Evolutionary conservation across 1,284 basidiomycete genomes (phyloP), one percentile per base, ranked within the genome.

Genomic region (Puccinia novopanici): DNA sequence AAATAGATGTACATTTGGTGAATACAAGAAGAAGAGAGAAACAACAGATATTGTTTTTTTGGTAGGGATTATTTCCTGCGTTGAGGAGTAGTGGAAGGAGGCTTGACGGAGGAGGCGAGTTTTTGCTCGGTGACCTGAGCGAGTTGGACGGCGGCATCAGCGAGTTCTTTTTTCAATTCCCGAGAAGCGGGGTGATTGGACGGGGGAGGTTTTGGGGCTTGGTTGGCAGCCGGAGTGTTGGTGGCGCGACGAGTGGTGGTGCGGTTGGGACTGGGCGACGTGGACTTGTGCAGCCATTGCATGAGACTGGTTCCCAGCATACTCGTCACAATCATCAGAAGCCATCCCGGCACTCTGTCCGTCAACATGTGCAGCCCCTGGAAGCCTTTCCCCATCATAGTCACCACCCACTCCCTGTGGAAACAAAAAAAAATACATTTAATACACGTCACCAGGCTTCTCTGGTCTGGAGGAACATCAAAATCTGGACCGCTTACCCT

Each of bases 271-370:
- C 34, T 34, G 34, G 34, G 2, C 34, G 34, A 34, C 15, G 50
- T 34, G 24, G 54, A 59, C 19, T 37, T 48, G 57, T 80, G 78
- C 15, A 80, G 40, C 57, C 70, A 80, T 80, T 72, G 71, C 78
- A 80, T 80, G 15, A 80, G 45, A 52, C 55, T 61, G 15, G 70
- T 73, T 15, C 78, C 78, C 5, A 80, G 78, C 57, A 73, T 71
- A 34, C 78, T 80, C 42, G 78, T 50, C 24, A 74, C 24, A 24
- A 80, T 63, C 78, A 80, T 80, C 30, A 80, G 27, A 8, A 80
- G 34, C 78, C 78, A 80, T 22, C 78, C 78, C 4, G 78, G 78
- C 17, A 74, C 71, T 74, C 45, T 24, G 63, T 72, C 57, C 10
- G 78, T 80, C 34, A 72, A 52, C 27, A 52, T 54, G 52, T 80